phyloP scores from a whole-genome alignment of 2,329 filamentous ascomycete genomes.

The Ophiocordyceps australis region DNA sequence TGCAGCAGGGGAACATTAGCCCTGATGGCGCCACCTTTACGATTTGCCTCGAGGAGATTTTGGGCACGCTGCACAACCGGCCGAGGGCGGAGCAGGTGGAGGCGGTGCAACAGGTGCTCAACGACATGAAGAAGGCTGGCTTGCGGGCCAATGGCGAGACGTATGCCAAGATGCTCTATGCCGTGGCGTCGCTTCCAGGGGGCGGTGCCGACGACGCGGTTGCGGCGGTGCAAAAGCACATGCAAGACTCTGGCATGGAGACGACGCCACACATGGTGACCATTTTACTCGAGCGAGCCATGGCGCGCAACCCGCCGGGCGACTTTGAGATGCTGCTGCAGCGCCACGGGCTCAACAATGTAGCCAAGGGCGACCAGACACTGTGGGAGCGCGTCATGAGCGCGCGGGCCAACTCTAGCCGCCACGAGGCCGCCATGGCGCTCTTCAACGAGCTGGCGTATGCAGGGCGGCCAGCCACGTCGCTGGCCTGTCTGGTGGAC shows the following conservation, averaged over 20 bases:
- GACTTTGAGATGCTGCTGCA: constrained; percentile 42
- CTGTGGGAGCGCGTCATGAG: constrained; percentile 56
- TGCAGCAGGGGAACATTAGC: constrained; percentile 34
- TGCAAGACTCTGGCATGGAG: constrained; percentile 31
- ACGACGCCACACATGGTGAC: constrained; percentile 54
- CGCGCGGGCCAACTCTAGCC: constrained; percentile 39
- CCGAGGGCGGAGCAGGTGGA: constrained; percentile 29
- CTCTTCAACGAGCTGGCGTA: constrained; percentile 26
- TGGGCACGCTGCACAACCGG: constrained; percentile 19
- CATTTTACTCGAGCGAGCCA: constrained; percentile 51
- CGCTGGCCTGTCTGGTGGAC: constrained; percentile 22
- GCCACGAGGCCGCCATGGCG: constrained; percentile 27
- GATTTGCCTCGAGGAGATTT: constrained; percentile 46
- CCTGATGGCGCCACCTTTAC: constrained; percentile 57
- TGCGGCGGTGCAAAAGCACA: constrained; percentile 41
- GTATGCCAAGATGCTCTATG: constrained; percentile 53
- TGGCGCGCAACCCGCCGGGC: constrained; percentile 33
- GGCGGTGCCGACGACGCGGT: constrained; percentile 28
- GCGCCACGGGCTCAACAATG: constrained; percentile 26
- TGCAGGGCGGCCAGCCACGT: constrained; percentile 19
- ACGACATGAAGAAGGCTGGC: constrained; percentile 35
- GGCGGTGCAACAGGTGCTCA: constrained; percentile 34
- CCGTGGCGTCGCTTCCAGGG: constrained; percentile 15
- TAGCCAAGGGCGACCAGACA: constrained; percentile 30
- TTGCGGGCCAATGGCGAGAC: constrained; percentile 41